These are phyloP conservation scores for Zhuliangozyma blackwelliae DNA, from an alignment of 1,139 yeast species.

Conservation along the genomic window DNA sequence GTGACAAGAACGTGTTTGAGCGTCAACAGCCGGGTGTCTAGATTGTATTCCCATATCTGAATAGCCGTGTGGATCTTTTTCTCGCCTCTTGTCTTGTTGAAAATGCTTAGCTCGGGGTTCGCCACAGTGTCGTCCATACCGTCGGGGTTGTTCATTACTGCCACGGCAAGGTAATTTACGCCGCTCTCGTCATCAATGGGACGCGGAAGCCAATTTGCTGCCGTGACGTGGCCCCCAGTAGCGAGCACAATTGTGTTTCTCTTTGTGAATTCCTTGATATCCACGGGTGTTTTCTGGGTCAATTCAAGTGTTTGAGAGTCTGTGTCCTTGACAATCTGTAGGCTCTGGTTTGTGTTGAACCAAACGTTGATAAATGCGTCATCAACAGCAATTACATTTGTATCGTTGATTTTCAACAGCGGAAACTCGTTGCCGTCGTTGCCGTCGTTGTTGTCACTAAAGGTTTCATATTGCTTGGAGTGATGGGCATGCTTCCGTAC, in stretches of 20 bases:
- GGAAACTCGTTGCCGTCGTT: too few relatives aligned
- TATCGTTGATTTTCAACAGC: too few relatives aligned
- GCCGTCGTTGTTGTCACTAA: too few relatives aligned
- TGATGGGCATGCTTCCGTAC: constrained; percentile 1
- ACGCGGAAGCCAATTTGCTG: constrained; percentile 51
- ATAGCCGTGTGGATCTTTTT: constrained; percentile 32
- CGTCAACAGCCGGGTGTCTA: constrained; percentile 17
- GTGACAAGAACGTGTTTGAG: constrained; percentile 35
- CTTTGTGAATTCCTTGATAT: constrained; percentile 7
- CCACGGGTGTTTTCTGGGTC: constrained; percentile 6
- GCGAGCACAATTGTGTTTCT: constrained; percentile 47
- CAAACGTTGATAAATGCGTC: constrained; percentile 3
- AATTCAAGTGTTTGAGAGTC: constrained; percentile 1
- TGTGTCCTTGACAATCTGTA: background rate
- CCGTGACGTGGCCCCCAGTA: constrained; percentile 54
- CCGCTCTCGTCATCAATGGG: constrained; percentile 9
- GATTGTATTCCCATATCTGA: constrained; percentile 45
- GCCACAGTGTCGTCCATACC: constrained; percentile 20
- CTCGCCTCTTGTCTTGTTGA: constrained; percentile 10
- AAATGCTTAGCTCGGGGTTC: constrained; percentile 32
- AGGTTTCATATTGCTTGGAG: background rate
- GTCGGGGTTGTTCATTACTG: constrained; percentile 32
- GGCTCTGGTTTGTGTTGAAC: constrained; percentile 2
- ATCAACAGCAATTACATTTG: constrained; percentile 1
- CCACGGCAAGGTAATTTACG: constrained; percentile 46